Evolutionary conservation across 1,139 yeast species (phyloP), one percentile per base, ranked within the genome.

Genomic region (Wickerhamomyces sp.): DNA sequence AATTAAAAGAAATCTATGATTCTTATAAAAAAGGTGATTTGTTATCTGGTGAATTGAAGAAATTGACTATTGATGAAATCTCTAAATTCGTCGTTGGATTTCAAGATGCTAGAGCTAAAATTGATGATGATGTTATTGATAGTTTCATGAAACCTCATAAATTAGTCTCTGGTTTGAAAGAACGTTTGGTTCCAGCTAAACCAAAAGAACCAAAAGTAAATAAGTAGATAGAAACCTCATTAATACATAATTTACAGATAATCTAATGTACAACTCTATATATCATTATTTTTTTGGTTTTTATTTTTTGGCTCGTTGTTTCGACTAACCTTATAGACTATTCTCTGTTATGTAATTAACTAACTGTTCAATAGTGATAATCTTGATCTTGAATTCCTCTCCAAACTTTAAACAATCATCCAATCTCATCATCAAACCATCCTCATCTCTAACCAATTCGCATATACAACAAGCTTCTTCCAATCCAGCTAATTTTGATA

Each of bases 371-470:
- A 94, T 91, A 44, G 91, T 86, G 55, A 93, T 81, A 37, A 90
- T 70, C 63, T 85, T 86, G 50, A 94, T 70, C 42, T 72, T 72
- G 59, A 79, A 81, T 54, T 77, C 64, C 58, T 76, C 66, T 39
- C 90, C 77, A 63, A 93, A 91, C 56, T 72, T 69, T 42, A 78
- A 66, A 68, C 98, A 93, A 63, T 93, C 96, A 55, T 83, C 86
- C 54, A 91, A 72, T 64, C 99, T 81, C 82, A 93, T 90, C 99
- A 94, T 94, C 53, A 85, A 73, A 1, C 99, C 99, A 61, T 93
- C 98, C 45, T 83, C 85, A 57, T 91, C 98, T 52, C 87, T 78
- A 31, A 94, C 98, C 59, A 94, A 73, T 67, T 94, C 99, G 65
- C 98, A 88, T 54, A 94, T 93, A 37, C 87, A 94, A 10, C 88